phyloP scores from a whole-genome alignment of 495 filamentous ascomycete genomes.

The Tetracladium setigerum region DNA sequence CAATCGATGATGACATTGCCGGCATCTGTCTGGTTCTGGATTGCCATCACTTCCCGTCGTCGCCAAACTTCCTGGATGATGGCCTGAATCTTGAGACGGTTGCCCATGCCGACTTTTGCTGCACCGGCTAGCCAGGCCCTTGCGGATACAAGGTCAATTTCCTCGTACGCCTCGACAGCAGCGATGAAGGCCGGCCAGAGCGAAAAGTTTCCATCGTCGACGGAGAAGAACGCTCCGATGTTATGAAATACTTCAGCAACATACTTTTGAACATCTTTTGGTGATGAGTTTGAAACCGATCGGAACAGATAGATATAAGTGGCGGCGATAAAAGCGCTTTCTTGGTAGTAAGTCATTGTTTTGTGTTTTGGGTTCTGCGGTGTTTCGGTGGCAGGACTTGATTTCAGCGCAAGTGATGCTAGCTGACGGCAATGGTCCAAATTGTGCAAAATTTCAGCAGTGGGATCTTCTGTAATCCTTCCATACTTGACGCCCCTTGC shows the following conservation, averaged over 20 bases:
- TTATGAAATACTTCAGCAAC: slow-evolving; percentile 13
- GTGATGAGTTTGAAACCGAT: slow-evolving; percentile 9
- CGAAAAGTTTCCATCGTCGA: slow-evolving; percentile 11
- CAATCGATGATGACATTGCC: slow-evolving; percentile 15
- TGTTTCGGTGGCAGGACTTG: background rate
- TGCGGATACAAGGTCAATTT: slow-evolving; percentile 7
- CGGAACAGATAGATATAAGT: slow-evolving; percentile 17
- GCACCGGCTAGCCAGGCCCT: slow-evolving; percentile 6
- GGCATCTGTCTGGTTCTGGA: no score
- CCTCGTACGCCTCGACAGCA: slow-evolving; percentile 14
- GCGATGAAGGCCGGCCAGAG: slow-evolving; percentile 21
- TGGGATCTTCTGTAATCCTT: no score
- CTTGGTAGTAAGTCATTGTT: slow-evolving; percentile 8
- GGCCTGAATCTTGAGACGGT: slow-evolving; percentile 6
- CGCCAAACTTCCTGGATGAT: slow-evolving; percentile 16
- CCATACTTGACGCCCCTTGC: no score
- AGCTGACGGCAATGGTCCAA: no score
- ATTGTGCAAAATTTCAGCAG: no score
- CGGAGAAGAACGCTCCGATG: slow-evolving; percentile 6
- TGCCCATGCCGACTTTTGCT: slow-evolving; percentile 12
- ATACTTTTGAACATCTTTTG: slow-evolving; percentile 8
- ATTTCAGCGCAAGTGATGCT: no score
- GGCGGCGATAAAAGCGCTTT: slow-evolving; percentile 15
- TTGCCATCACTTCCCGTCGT: slow-evolving; percentile 3
- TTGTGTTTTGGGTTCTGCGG: background rate